Evolutionary conservation across 331 rosid genomes (phyloP), one percentile per base, ranked within the genome.

Genomic region (Pyrus hybrid): DNA sequence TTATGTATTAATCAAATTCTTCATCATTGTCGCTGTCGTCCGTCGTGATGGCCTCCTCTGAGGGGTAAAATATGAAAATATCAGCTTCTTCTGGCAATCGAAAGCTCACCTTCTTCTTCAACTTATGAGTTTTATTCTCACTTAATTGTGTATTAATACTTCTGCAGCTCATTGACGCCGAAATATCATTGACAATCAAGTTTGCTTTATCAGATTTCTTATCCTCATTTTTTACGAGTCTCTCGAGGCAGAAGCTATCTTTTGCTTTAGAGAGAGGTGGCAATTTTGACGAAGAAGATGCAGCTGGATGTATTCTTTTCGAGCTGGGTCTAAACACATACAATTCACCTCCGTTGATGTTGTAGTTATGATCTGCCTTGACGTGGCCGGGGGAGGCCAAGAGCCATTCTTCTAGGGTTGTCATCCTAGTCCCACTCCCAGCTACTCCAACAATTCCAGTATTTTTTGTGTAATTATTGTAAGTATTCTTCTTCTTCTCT

Each of bases 51-150:
- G 45, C 3, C 45, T 37, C 45, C 45, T 37, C 45, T 37, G 82
- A 80, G 5, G 84, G 73, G 71, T 69, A 63, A 73, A 77, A 54
- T 33, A 77, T 41, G 68, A 76, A 2, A 58, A 83, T 47, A 67
- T 83, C 84, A 63, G 60, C 80, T 67, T 80, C 82, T 64, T 83
- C 80, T 2, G 84, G 81, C 26, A 81, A 71, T 51, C 64, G 79
- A 73, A 80, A 80, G 37, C 75, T 64, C 11, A 80, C 82, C 74
- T 18, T 73, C 33, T 77, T 83, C 9, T 41, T 76, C 61, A 4
- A 77, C 74, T 77, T 73, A 30, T 2, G 2, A 18, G n/a, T 29
- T 17, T 57, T 10, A 37, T 10, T 10, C 45, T 37, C 45, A 37
- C 45, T 37, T 37, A 37, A 37, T 37, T 13, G 30, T 61, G 17